phyloP scores from a whole-genome alignment of 2,329 filamentous ascomycete genomes.

The Cladophialophora yegresii region DNA sequence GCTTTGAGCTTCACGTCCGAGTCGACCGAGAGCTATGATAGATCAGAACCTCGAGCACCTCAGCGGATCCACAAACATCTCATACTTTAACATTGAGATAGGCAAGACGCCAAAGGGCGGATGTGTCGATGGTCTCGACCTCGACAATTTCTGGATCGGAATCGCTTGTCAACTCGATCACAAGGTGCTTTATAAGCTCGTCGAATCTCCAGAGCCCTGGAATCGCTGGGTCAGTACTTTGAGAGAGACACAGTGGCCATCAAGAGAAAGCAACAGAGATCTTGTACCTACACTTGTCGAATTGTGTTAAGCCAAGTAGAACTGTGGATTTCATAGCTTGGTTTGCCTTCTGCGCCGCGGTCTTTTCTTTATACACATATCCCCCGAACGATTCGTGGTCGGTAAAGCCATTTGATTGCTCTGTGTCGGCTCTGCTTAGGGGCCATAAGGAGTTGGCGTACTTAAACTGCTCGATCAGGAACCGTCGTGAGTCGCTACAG shows the following conservation, averaged over 20 bases:
- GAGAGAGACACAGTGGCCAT: background rate
- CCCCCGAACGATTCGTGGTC: constrained; percentile 6
- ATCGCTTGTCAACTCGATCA: constrained; percentile 4
- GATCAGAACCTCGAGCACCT: background rate
- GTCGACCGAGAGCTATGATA: constrained; percentile 3
- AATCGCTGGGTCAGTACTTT: background rate
- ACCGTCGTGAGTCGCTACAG: constrained; percentile 17
- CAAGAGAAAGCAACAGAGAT: background rate
- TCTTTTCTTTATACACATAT: constrained; percentile 11
- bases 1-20: constrained; percentile 11
- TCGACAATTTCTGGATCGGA: constrained; percentile 8
- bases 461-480: constrained; percentile 13
- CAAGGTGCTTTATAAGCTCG: constrained; percentile 6
- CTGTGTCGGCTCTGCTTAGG: constrained; percentile 5
- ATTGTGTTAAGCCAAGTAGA: constrained; percentile 5
- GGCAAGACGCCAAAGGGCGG: constrained; percentile 8
- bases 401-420: constrained; percentile 7
- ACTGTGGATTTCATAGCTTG: constrained; percentile 5
- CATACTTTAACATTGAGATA: constrained; percentile 18
- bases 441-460: background rate
- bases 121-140: constrained; percentile 16
- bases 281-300: constrained; percentile 7
- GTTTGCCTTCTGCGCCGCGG: background rate
- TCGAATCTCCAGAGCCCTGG: constrained; percentile 15
- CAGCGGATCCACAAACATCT: background rate